Percentiles rank a stretch among this genome's conserved stretches.
phyloP scores from a whole-genome alignment of 768 basidiomycete genomes.

The Tricholoma sp. region DNA sequence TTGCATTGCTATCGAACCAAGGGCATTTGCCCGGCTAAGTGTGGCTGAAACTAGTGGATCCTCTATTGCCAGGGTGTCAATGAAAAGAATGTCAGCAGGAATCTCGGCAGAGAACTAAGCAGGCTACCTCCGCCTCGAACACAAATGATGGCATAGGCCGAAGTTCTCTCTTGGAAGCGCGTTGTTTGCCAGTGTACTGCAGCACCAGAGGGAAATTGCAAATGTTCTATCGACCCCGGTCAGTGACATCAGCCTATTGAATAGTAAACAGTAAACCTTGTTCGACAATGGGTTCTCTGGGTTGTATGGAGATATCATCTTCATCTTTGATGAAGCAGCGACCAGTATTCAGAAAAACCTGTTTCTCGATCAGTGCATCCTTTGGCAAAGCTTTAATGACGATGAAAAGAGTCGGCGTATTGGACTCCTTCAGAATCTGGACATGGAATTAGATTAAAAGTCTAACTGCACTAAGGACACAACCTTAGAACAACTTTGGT shows the following conservation, averaged over 20 bases:
- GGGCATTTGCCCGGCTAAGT: not conserved
- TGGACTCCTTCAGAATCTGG: slow-evolving; percentile 7
- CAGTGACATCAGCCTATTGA: not conserved
- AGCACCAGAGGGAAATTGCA: slow-evolving; percentile 4
- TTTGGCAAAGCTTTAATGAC: slow-evolving; percentile 66
- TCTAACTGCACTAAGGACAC: not conserved
- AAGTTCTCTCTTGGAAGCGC: slow-evolving; percentile 31
- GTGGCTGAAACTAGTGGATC: slow-evolving; percentile 5
- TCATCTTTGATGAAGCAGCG: slow-evolving; percentile 42
- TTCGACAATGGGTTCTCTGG: slow-evolving; percentile 30
- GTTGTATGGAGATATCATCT: slow-evolving; percentile 25
- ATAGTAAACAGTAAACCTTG: slow-evolving; percentile 29
- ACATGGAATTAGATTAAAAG: not conserved
- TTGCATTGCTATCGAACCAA: slow-evolving; percentile 1
- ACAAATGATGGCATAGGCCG: slow-evolving; percentile 42
- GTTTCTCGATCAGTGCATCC: slow-evolving; percentile 70
- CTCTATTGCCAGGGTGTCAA: slow-evolving; percentile 5
- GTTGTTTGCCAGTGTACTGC: slow-evolving; percentile 46
- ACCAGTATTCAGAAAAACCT: slow-evolving; percentile 68
- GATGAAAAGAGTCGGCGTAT: slow-evolving; percentile 48
- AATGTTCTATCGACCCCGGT: not conserved
- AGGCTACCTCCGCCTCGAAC: slow-evolving; percentile 30
- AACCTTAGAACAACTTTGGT: slow-evolving; percentile 19
- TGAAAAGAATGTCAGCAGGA: not conserved
- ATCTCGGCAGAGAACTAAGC: not conserved